phyloP scores from a whole-genome alignment of 768 basidiomycete genomes.

The Boletus sensibilis region DNA sequence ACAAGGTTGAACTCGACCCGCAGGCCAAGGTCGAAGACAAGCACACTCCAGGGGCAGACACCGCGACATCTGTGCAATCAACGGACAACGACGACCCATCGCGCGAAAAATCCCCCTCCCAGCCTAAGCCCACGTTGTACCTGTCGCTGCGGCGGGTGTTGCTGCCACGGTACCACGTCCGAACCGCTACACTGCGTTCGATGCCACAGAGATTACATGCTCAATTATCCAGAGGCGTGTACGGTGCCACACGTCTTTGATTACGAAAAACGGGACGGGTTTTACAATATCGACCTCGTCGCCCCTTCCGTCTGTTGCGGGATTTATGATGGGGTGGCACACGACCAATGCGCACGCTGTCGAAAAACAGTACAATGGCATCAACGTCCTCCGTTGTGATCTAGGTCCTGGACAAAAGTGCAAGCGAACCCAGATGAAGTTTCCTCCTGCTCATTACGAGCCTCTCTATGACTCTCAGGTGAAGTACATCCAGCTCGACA shows the following conservation, averaged over 20 bases:
- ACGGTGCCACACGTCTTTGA: not conserved
- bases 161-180: not conserved
- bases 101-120: too few relatives aligned
- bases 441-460: not conserved
- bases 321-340: not conserved
- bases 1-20: too few relatives aligned
- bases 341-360: not conserved
- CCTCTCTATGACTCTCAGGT: not conserved
- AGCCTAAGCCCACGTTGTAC: not conserved
- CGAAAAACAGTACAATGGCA: not conserved
- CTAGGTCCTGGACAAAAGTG: not conserved
- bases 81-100: too few relatives aligned
- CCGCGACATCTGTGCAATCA: too few relatives aligned
- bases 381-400: slow-evolving; percentile 4
- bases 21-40: too few relatives aligned
- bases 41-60: too few relatives aligned
- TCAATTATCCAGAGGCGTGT: not conserved
- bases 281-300: not conserved
- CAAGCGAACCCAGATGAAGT: not conserved
- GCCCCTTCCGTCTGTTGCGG: not conserved
- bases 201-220: not conserved
- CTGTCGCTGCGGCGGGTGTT: slow-evolving; percentile 2
- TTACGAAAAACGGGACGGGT: too few relatives aligned
- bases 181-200: slow-evolving; percentile 4
- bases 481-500: not conserved